Evolutionary conservation across 345 rosid species (phyloP).

Genomic region (Bruguiera gymnorhiza): DNA sequence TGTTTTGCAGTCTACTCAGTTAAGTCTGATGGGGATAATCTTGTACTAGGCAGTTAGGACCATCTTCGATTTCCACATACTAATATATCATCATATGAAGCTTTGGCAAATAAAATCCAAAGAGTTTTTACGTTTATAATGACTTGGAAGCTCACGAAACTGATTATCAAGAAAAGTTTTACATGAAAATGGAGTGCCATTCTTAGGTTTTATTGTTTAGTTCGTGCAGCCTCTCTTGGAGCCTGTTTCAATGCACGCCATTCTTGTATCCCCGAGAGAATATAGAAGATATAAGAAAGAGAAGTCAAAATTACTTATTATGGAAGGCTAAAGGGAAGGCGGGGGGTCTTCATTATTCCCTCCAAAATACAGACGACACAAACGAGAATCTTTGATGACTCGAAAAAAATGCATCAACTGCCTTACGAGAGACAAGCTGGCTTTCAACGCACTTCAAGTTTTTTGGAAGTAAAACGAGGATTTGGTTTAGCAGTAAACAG

Average conservation of each 20-base stretch:
- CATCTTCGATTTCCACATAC: background rate
- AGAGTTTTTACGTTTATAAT: background rate
- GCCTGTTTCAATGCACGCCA: conserved; percentile 66
- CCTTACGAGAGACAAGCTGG: no score
- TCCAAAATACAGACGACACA: background rate
- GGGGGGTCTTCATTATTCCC: background rate
- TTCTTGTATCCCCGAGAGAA: conserved; percentile 74
- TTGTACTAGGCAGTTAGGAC: background rate
- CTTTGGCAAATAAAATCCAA: no score
- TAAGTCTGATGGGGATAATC: background rate
- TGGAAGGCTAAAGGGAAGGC: conserved; percentile 51
- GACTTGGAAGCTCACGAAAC: no score
- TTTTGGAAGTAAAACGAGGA: no score
- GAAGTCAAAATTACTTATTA: conserved; percentile 58
- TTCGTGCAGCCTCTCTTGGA: conserved; percentile 73
- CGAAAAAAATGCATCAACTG: no score
- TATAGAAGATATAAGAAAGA: conserved; percentile 72
- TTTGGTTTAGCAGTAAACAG: background rate
- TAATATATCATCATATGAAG: no score
- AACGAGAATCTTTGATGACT: background rate
- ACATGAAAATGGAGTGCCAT: no score
- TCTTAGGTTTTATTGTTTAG: no score
- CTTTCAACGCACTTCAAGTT: no score
- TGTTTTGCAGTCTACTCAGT: conserved; percentile 97
- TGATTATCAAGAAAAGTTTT: no score